A percentile compares a stretch with the other conserved stretches of the same genome.
These are phyloP conservation scores for Sclerotinia borealis DNA, from an alignment of 2,329 filamentous ascomycete species.

Conservation along the genomic window DNA sequence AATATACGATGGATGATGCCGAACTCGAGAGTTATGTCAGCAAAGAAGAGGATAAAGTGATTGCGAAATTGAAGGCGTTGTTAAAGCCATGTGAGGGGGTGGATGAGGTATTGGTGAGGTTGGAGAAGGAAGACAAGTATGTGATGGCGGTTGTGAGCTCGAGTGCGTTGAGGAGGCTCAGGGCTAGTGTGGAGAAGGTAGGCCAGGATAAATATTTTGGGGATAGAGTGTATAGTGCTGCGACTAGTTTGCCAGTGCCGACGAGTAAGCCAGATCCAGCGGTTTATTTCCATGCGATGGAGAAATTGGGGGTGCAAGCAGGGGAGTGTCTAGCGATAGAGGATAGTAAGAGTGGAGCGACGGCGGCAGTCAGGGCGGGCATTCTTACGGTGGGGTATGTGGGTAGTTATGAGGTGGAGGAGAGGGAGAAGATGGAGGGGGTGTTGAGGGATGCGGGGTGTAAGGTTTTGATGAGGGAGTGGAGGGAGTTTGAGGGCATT, in stretches of 20 bases:
- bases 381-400: conserved; percentile 83
- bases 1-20: conserved; percentile 60
- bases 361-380: conserved; percentile 68
- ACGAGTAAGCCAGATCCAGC: conserved; percentile 88
- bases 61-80: conserved; percentile 66
- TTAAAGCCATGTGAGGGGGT: conserved; percentile 64
- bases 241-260: conserved; percentile 69
- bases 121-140: conserved; percentile 59
- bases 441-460: conserved; percentile 56
- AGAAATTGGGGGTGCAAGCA: conserved; percentile 65
- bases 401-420: conserved; percentile 62
- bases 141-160: conserved; percentile 74
- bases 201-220: conserved; percentile 75
- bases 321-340: conserved; percentile 75
- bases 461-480: conserved; percentile 54
- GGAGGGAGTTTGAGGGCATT: conserved; percentile 44
- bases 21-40: conserved; percentile 71
- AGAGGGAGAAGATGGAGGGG: conserved; percentile 48
- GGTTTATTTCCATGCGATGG: conserved; percentile 74
- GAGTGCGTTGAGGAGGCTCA: conserved; percentile 70
- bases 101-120: conserved; percentile 58
- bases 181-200: conserved; percentile 72
- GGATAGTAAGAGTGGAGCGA: conserved; percentile 80
- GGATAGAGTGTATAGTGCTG: conserved; percentile 76
- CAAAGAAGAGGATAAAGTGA: conserved; percentile 76